Percentiles rank a stretch among this genome's conserved stretches.
phyloP scores from a whole-genome alignment of 1,139 yeast genomes.

The Yamadazyma atmosphaerica region DNA sequence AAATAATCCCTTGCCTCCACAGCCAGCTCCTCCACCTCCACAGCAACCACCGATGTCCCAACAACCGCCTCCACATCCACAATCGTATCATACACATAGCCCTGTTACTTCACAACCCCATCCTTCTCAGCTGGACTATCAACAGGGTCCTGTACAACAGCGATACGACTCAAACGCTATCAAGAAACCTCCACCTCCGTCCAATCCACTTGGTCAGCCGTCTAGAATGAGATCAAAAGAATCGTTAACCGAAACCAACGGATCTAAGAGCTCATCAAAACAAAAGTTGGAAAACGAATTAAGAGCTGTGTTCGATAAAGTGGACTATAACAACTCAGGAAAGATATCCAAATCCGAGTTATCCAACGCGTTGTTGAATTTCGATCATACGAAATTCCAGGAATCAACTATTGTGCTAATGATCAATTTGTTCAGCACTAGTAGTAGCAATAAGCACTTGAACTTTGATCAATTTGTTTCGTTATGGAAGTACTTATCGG shows the following conservation, averaged over 20 bases:
- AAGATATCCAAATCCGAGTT: slow-evolving; percentile 59
- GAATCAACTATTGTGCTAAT: slow-evolving; percentile 62
- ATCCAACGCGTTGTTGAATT: slow-evolving; percentile 61
- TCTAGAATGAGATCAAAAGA: slow-evolving; percentile 16
- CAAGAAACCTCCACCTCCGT: slow-evolving; percentile 20
- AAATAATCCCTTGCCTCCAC: slow-evolving; percentile 6
- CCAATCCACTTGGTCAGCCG: slow-evolving; percentile 5
- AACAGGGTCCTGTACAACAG: slow-evolving; percentile 13
- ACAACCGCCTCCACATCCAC: too few relatives aligned
- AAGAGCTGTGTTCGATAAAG: slow-evolving; percentile 54
- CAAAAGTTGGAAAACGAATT: slow-evolving; percentile 51
- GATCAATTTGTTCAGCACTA: slow-evolving; percentile 60
- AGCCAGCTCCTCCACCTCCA: slow-evolving; percentile 9
- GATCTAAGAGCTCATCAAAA: slow-evolving; percentile 19
- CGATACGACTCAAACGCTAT: slow-evolving; percentile 13
- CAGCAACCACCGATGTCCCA: slow-evolving; percentile 6
- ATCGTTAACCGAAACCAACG: slow-evolving; percentile 13
- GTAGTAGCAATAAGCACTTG: slow-evolving; percentile 36
- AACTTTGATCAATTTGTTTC: slow-evolving; percentile 70
- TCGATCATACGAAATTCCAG: slow-evolving; percentile 64
- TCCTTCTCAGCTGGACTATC: slow-evolving; percentile 7
- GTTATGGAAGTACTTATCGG: slow-evolving; percentile 71
- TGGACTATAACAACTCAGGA: slow-evolving; percentile 57
- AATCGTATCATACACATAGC: neutral
- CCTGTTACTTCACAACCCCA: slow-evolving; percentile 3